Evolutionary conservation across 257 asterid species (phyloP).

Genomic region (Cynanchum wilfordii): DNA sequence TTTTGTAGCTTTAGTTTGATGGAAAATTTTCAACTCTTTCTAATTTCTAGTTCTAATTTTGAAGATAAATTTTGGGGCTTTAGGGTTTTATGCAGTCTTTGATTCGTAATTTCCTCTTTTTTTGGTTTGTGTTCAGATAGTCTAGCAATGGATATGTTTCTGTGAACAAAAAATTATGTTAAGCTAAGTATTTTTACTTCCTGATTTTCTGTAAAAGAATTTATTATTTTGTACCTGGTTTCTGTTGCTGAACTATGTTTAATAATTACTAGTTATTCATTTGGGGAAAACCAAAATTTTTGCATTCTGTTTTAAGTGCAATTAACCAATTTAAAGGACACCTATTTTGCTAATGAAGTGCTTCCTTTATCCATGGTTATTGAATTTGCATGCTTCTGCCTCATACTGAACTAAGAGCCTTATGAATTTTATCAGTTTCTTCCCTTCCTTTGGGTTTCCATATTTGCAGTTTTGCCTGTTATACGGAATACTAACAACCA

Average conservation of each 20-base stretch:
- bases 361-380: neutral
- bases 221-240: neutral
- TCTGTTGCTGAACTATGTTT: neutral
- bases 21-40: neutral
- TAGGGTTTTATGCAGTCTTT: slow-evolving; percentile 2
- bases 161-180: neutral
- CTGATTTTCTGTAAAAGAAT: neutral
- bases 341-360: neutral
- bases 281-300: neutral
- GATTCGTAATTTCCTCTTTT: neutral
- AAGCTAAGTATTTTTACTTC: neutral
- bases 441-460: neutral
- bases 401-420: neutral
- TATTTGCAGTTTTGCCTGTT: slow-evolving; percentile 60
- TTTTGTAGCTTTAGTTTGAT: neutral
- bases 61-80: slow-evolving; percentile 3
- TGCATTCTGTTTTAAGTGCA: neutral
- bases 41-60: neutral
- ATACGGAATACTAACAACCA: slow-evolving; percentile 44
- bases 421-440: neutral
- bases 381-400: neutral
- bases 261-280: neutral
- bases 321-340: neutral
- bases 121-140: neutral
- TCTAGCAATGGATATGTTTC: neutral